These are phyloP conservation scores for Radiomyces spectabilis DNA, from an alignment of 192 early-diverging fungal species.

Conservation along the genomic window DNA sequence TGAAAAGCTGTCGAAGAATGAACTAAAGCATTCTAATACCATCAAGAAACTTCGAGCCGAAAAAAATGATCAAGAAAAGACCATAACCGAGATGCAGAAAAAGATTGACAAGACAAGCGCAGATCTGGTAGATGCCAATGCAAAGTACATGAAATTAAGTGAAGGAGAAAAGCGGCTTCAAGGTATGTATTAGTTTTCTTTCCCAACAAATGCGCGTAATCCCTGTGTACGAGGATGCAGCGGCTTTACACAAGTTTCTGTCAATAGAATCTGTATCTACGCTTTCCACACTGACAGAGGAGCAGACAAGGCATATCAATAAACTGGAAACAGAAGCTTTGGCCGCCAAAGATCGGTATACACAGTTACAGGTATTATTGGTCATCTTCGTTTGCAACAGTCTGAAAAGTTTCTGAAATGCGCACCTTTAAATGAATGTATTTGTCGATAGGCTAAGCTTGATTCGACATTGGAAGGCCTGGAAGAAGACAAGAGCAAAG, in stretches of 20 bases:
- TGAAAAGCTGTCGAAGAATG: constrained; percentile 70
- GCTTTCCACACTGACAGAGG: constrained; percentile 15
- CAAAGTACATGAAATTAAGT: constrained; percentile 27
- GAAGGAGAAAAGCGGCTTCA: constrained; percentile 32
- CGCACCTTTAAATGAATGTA: not conserved
- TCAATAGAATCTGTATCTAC: constrained; percentile 15
- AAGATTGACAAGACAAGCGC: constrained; percentile 37
- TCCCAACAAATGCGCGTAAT: no score
- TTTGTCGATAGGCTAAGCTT: not conserved
- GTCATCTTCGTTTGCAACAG: no score
- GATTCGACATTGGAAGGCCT: not conserved
- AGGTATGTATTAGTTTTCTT: no score
- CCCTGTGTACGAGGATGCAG: no score
- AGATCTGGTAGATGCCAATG: constrained; percentile 41
- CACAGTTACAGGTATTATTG: not conserved
- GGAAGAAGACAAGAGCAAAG: constrained; percentile 10
- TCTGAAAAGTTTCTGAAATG: not conserved
- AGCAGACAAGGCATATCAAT: constrained; percentile 22
- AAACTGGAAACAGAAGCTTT: constrained; percentile 14
- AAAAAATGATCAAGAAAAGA: constrained; percentile 52
- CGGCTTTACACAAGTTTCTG: not conserved
- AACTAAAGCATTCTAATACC: constrained; percentile 58
- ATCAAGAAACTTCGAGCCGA: constrained; percentile 71
- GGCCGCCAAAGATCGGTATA: not conserved
- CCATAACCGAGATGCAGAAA: constrained; percentile 35